Percentiles rank a stretch among this genome's conserved stretches.
These are phyloP conservation scores for Coniochaeta sp. DNA, from an alignment of 2,329 filamentous ascomycete genomes.

Conservation along the genomic window DNA sequence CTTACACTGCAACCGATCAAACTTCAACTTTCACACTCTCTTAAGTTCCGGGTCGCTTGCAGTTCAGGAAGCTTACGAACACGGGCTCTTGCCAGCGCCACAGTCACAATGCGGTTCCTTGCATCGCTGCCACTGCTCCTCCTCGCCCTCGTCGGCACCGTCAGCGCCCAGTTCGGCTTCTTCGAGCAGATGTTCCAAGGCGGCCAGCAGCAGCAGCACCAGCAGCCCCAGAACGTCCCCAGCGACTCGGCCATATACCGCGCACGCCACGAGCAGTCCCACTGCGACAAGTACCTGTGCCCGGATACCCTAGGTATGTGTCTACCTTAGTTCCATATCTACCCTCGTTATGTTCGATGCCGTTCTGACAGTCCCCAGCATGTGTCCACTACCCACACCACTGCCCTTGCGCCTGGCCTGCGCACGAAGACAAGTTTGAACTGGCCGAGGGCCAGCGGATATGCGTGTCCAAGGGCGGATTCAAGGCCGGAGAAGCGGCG, in stretches of 20 bases:
- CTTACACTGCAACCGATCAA: not conserved
- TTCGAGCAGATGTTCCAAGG: constrained; percentile 95
- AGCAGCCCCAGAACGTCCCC: constrained; percentile 68
- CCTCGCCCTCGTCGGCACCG: constrained; percentile 54
- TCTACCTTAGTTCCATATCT: not conserved
- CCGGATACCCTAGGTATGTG: constrained; percentile 66
- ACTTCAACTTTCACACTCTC: not conserved
- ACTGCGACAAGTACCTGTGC: constrained; percentile 90
- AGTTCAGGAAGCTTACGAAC: not conserved
- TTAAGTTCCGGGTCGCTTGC: not conserved
- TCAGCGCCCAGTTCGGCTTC: constrained; percentile 79
- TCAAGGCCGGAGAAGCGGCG: constrained; percentile 61
- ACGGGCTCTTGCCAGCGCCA: not conserved
- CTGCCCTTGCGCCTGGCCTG: constrained; percentile 82
- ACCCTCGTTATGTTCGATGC: not conserved
- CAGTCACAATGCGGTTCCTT: constrained; percentile 23
- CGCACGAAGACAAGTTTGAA: constrained; percentile 72
- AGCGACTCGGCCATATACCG: constrained; percentile 77
- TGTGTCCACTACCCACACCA: constrained; percentile 97
- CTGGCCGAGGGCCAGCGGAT: constrained; percentile 63
- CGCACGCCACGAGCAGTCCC: constrained; percentile 45
- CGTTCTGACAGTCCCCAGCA: constrained; percentile 31
- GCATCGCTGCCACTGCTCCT: constrained; percentile 29
- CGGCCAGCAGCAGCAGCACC: constrained; percentile 32
- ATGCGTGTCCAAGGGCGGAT: constrained; percentile 70